Evolutionary conservation across 768 basidiomycete genomes (phyloP), one percentile per base, ranked within the genome.

Genomic region (Amanita subjunquillea): DNA sequence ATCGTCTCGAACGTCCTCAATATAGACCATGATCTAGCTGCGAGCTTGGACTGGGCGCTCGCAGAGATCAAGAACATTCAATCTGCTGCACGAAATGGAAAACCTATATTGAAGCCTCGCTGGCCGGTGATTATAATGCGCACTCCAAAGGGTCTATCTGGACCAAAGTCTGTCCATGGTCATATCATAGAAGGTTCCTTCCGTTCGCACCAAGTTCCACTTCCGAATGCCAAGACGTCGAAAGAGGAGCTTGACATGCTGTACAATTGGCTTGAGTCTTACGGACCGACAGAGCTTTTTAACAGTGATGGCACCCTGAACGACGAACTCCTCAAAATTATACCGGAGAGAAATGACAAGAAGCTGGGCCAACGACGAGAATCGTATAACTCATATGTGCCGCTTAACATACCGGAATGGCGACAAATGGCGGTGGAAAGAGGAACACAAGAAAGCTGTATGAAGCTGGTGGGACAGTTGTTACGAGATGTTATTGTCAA

Each of bases 71-170:
- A 71, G 59, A 80, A 74, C 57, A 94, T 94, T 48, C 91, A 96
- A 63, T 65, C 66, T 0, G 88, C 85, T 0, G 91, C 92, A 15
- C 81, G 92, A 43, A 71, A 69, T 9, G 87, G 87, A 2, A 77
- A 82, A 2, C 83, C 91, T 13, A 80, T 90, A 56, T 72, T 82
- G 48, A 93, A 93, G 70, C 92, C 92, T n/a, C 77, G 88, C 40
- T 94, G 89, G 89, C 92, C 92, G 3, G 76, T 93, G 63, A 71
- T 96, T 56, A 78, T 93, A 60, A 75, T 94, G 42, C 80, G 91
- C 41, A 89, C 89, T 1, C 90, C 91, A 8, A 95, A 95, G 68
- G 85, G 90, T 23, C 82, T 78, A 72, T 73, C 81, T 5, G 84
- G 86, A 4, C 88, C 89, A 2, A 82, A 82, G 57, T 57, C 67